These are phyloP conservation scores for Hypoxylon subgilvum DNA, from an alignment of 495 filamentous ascomycete species.

Conservation along the genomic window DNA sequence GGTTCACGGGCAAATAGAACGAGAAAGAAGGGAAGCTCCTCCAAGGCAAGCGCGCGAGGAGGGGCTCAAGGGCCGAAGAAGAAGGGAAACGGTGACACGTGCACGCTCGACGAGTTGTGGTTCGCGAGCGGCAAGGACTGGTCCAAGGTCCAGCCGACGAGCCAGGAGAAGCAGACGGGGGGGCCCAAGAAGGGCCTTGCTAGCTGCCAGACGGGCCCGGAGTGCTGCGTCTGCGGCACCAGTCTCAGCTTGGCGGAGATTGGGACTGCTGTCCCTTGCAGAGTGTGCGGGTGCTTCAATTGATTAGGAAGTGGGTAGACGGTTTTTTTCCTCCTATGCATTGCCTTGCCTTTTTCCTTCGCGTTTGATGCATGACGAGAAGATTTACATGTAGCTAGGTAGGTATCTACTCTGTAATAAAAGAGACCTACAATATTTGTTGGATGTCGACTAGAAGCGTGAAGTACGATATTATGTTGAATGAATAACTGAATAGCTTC, in stretches of 20 bases:
- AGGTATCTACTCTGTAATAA: too few relatives aligned
- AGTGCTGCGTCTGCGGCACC: constrained; percentile 17
- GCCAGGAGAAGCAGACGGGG: background rate
- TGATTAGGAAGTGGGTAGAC: too few relatives aligned
- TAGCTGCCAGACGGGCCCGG: constrained; percentile 5
- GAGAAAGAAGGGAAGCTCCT: too few relatives aligned
- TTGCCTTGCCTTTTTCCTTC: too few relatives aligned
- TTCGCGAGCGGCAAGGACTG: constrained; percentile 4
- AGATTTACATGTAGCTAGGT: too few relatives aligned
- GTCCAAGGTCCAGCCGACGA: constrained; percentile 1
- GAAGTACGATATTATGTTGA: too few relatives aligned
- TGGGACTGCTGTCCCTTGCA: background rate
- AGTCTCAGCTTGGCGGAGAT: background rate
- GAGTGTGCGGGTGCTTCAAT: constrained; percentile 17
- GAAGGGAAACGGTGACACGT: background rate
- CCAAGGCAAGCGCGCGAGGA: background rate
- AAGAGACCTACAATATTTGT: too few relatives aligned
- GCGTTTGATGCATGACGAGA: too few relatives aligned
- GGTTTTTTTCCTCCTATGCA: too few relatives aligned
- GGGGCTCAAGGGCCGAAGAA: background rate
- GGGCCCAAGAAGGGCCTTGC: background rate
- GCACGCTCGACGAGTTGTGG: constrained; percentile 19
- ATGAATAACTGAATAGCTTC: too few relatives aligned
- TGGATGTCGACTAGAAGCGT: too few relatives aligned
- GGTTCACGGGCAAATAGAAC: too few relatives aligned